These are phyloP conservation scores for Pseudocercospora musae DNA, from an alignment of 2,329 filamentous ascomycete species.

Conservation along the genomic window DNA sequence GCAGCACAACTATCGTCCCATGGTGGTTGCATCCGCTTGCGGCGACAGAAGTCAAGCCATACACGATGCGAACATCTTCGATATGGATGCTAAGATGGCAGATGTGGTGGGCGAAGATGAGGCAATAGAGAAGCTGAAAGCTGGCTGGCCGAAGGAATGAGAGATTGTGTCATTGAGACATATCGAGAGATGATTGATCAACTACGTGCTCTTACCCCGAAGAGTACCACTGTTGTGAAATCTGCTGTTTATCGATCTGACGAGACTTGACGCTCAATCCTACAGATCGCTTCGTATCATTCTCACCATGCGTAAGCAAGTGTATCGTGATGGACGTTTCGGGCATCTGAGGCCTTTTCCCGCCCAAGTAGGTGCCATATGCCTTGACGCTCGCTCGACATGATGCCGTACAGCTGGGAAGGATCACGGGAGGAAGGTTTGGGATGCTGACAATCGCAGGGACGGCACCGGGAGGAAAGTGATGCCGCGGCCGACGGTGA, in stretches of 20 bases:
- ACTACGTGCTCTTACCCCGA: not conserved
- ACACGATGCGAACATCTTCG: slow-evolving; percentile 28
- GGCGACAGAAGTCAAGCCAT: slow-evolving; percentile 24
- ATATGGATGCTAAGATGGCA: slow-evolving; percentile 29
- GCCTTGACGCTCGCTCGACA: not conserved
- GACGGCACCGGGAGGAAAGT: not conserved
- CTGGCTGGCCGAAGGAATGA: not conserved
- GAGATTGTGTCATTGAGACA: not conserved
- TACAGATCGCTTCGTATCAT: not conserved
- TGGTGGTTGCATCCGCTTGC: slow-evolving; percentile 26
- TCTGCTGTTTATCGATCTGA: not conserved
- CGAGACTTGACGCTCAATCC: not conserved
- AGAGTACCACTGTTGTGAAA: not conserved
- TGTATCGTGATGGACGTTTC: not conserved
- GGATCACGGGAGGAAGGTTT: not conserved
- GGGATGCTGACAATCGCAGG: not conserved
- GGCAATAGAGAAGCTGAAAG: slow-evolving; percentile 17
- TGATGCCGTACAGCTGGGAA: not conserved
- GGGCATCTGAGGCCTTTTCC: not conserved
- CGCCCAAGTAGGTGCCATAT: not conserved
- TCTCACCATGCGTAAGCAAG: not conserved
- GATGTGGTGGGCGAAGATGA: slow-evolving; percentile 26
- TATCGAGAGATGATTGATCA: not conserved
- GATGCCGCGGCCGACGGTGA: not conserved
- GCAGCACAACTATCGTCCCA: slow-evolving; percentile 24